Evolutionary conservation across 352 stramenopile species (phyloP), one percentile per base, ranked within the genome.

Genomic region (Pilasporangium apinafurcum): DNA sequence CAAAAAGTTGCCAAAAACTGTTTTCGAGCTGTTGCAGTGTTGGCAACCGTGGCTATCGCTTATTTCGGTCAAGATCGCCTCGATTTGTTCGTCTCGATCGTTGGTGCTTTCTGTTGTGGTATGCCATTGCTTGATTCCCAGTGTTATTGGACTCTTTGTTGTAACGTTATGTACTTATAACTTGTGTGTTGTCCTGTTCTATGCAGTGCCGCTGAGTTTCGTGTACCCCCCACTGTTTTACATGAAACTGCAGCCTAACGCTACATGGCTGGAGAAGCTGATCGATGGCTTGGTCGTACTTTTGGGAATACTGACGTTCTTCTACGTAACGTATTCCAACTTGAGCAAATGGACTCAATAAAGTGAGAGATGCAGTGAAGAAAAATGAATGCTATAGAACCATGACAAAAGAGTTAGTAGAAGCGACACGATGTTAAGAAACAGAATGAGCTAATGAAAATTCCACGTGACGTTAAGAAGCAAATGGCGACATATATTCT

Each of bases 321-420:
- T 88, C 46, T 91, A 82, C 60, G 79, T 90, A 35, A 89, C 80
- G 47, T 88, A 77, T 57, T 84, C 74, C 20, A 90, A 90, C 51
- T 52, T 90, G 18, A 29, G 70, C 35, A 73, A 80, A 34, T 92
- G 80, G 80, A 51, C 41, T 24, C 51, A 73, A 39, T 79, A 68
- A 47, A 13, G n/a, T n/a, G n/a, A n/a, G n/a, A n/a, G n/a, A n/a
- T n/a, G n/a, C n/a, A n/a, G n/a, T n/a, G n/a, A n/a, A n/a, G n/a
- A n/a, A n/a, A n/a, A n/a, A n/a, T n/a, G n/a, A n/a, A n/a, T n/a
- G n/a, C n/a, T n/a, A n/a, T n/a, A n/a, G n/a, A n/a, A n/a, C n/a
- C n/a, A n/a, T n/a, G n/a, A n/a, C n/a, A n/a, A n/a, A n/a, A n/a
- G n/a, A n/a, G n/a, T n/a, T n/a, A n/a, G n/a, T n/a, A n/a, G n/a